phyloP scores from a whole-genome alignment of 2,329 filamentous ascomycete species.

The Fusarium metavorans region DNA sequence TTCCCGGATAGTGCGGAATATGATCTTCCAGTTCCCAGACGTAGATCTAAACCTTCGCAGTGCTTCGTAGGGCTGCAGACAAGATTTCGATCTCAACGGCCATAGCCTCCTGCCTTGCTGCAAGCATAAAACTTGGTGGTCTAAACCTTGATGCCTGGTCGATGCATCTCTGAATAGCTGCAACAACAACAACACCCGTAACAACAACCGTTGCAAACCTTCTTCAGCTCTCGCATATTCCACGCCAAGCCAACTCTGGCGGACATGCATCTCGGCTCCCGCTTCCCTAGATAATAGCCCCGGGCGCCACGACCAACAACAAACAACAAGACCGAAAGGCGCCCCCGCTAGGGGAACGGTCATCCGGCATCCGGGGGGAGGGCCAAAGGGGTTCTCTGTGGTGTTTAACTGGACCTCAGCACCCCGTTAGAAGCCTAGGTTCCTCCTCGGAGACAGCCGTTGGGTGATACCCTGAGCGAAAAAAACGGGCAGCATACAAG shows the following conservation, averaged over 20 bases:
- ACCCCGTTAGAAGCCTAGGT: conserved; percentile 1
- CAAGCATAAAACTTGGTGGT: not conserved
- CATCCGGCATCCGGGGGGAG: conserved; percentile 22
- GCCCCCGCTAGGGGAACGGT: conserved; percentile 31
- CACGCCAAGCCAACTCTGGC: conserved; percentile 8
- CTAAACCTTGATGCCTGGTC: not conserved
- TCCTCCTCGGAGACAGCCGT: conserved; percentile 11
- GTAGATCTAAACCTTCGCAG: not conserved
- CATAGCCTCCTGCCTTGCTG: not conserved
- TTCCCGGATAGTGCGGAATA: conserved; percentile 25
- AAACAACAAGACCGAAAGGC: not conserved
- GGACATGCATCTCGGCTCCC: conserved; percentile 12
- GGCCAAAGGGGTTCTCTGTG: conserved; percentile 11
- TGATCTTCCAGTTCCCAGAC: conserved; percentile 19
- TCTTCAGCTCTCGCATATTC: not conserved
- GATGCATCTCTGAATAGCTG: not conserved
- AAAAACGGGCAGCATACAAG: not conserved
- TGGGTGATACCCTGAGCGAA: not conserved
- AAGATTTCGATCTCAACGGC: not conserved
- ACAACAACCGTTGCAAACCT: not conserved
- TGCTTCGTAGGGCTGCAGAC: not conserved
- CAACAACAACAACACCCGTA: not conserved
- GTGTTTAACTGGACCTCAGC: conserved; percentile 22
- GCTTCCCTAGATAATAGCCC: not conserved
- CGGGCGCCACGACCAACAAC: not conserved